These are phyloP conservation scores for Aaosphaeria arxii DNA, from an alignment of 2,329 filamentous ascomycete genomes.

Conservation along the genomic window DNA sequence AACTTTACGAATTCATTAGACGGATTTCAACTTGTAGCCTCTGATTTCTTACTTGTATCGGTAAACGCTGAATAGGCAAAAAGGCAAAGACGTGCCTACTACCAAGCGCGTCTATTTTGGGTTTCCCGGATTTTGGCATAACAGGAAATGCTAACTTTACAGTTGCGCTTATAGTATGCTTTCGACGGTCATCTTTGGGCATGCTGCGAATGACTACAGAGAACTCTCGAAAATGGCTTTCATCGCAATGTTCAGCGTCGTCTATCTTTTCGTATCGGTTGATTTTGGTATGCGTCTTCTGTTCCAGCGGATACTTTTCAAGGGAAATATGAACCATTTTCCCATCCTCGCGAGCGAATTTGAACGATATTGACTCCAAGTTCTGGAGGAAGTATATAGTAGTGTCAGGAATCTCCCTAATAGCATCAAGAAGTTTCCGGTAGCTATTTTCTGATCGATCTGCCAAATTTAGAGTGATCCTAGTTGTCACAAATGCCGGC, in stretches of 20 bases:
- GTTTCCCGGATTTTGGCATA: conserved; percentile 4
- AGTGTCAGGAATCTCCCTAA: conserved; percentile 10
- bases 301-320: background rate
- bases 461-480: conserved; percentile 12
- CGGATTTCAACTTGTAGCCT: background rate
- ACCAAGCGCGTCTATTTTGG: conserved; percentile 8
- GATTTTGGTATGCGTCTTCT: background rate
- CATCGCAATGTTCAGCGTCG: background rate
- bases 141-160: conserved; percentile 23
- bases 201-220: conserved; percentile 1
- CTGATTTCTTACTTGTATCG: conserved; percentile 14
- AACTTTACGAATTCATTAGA: conserved; percentile 10
- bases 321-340: background rate
- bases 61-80: conserved; percentile 14
- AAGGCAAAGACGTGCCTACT: conserved; percentile 17
- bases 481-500: conserved; percentile 7
- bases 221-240: conserved; percentile 4
- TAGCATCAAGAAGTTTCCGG: conserved; percentile 3
- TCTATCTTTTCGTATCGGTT: background rate
- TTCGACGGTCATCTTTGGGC: conserved; percentile 10
- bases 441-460: conserved; percentile 2
- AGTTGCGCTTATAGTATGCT: conserved; percentile 1
- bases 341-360: background rate
- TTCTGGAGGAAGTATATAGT: conserved; percentile 11
- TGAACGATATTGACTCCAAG: conserved; percentile 2